phyloP scores from a whole-genome alignment of 1,284 basidiomycete genomes.

The Marasmius fiardii region DNA sequence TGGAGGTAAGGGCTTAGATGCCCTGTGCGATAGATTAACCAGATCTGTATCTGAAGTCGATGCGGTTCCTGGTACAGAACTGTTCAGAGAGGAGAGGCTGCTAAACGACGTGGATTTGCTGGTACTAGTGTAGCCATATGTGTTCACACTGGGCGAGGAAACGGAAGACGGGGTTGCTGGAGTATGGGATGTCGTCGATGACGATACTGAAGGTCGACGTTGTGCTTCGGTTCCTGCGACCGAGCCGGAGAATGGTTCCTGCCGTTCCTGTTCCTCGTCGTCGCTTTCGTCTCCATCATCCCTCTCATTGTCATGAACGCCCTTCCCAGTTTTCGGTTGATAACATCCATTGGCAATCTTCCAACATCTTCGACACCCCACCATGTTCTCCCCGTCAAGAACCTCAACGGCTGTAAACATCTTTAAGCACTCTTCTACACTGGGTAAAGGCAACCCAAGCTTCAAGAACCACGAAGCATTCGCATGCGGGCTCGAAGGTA shows the following conservation, averaged over 20 bases:
- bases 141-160: not conserved
- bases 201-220: not conserved
- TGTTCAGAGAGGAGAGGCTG: not conserved
- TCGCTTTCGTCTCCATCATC: constrained; percentile 9
- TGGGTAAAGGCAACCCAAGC: constrained; percentile 39
- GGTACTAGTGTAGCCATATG: not conserved
- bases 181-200: not conserved
- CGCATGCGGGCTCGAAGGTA: constrained; percentile 19
- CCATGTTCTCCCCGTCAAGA: constrained; percentile 90
- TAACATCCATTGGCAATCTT: constrained; percentile 72
- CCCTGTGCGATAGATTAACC: not conserved
- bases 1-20: not conserved
- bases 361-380: constrained; percentile 93
- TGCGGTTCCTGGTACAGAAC: not conserved
- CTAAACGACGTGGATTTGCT: not conserved
- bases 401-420: constrained; percentile 90
- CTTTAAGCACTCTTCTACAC: constrained; percentile 72
- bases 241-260: not conserved
- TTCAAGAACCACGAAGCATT: constrained; percentile 21
- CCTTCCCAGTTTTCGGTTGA: constrained; percentile 22
- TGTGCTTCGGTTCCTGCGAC: not conserved
- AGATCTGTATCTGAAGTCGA: not conserved
- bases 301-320: constrained; percentile 23
- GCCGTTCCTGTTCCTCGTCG: not conserved
- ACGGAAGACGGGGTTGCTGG: not conserved